Conservation (phyloP, 306 rosid species). For the Begonia fuchsioides region DNA sequence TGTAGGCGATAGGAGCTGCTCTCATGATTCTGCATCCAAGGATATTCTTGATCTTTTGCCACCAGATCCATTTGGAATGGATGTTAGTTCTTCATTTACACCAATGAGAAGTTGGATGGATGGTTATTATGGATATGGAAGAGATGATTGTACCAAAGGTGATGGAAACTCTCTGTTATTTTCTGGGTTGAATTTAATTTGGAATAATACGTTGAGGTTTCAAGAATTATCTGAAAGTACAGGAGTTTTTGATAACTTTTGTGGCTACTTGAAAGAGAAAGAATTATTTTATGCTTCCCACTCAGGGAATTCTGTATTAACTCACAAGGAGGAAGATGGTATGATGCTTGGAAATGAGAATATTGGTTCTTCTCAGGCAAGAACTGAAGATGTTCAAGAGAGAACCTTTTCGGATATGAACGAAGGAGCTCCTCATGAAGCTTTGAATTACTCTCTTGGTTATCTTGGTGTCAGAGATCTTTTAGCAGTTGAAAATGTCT, state of each 20-base stretch:
- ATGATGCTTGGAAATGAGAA: background rate
- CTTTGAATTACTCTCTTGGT: constrained; percentile 31
- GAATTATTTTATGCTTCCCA: constrained; percentile 6
- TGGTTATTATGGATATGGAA: constrained; percentile 16
- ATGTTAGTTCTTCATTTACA: constrained; percentile 25
- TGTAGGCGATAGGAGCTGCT: constrained; percentile 36
- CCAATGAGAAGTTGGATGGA: constrained; percentile 33
- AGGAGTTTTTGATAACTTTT: constrained; percentile 15
- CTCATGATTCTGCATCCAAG: constrained; percentile 47
- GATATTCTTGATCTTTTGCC: constrained; percentile 45
- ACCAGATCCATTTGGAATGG: constrained; percentile 56
- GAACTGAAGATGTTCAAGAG: constrained; percentile 3
- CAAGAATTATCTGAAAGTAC: constrained; percentile 18
- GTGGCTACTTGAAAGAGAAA: too few species aligned
- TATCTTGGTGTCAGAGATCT: constrained; percentile 50
- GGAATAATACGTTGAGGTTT: constrained; percentile 23
- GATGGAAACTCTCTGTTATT: constrained; percentile 23
- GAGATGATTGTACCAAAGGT: constrained; percentile 19
- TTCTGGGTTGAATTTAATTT: constrained; percentile 30
- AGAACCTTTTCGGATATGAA: constrained; percentile 6
- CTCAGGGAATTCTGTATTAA: constrained; percentile 8
- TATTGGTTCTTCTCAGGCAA: background rate
- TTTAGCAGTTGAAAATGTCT: constrained; percentile 39
- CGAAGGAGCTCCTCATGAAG: constrained; percentile 45
- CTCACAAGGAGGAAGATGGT: background rate